Evolutionary conservation across 306 rosid species (phyloP), one percentile per base, ranked within the genome.

Genomic region (Cicer pinnatifidum): DNA sequence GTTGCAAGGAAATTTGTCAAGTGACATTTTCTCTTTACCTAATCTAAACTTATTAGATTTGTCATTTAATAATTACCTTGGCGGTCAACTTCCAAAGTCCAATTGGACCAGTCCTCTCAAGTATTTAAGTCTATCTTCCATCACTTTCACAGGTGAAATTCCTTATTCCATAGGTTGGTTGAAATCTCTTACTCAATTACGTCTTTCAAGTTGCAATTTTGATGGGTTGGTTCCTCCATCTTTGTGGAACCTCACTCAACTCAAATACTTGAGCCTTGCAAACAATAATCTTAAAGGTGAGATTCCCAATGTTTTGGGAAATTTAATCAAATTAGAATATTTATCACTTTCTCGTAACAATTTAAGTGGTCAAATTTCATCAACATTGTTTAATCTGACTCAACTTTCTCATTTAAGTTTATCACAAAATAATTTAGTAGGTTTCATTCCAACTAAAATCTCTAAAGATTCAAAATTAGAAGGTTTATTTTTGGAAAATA

Each of bases 401-500:
- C 48, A 62, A 2, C 81, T 82, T 54, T 38, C 15, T 11, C 0
- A 0, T 1, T 9, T 76, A 11, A 7, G 8, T 33, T 19, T 57
- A 6, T 17, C 69, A 0, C 0, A 0, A 7, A 75, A 82, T 11
- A 13, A 39, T 0, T 17, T 67, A 43, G 71, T 60, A 4, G 82
- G 87, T 5, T 38, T 39, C 0, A 51, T 78, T 78, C 50, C 72
- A 13, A 23, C 3, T 5, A 0, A 38, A 10, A 16, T 9, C 19
- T 1, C 2, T 1, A 8, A 23, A 10, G 33, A n/a, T 64, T 11
- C 70, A 17, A 63, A 69, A n/a, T 35, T 80, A 45, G 0, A 0
- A 0, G 0, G 0, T n/a, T 4, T 84, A 0, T 0, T 0, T 13
- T 54, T 84, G 9, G 0, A 1, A 0, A 0, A 0, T 37, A 85